Percentiles rank a stretch among this genome's conserved stretches.
Evolutionary conservation across 257 asterid genomes (phyloP).

Genomic region (Solanum gracilifrons): DNA sequence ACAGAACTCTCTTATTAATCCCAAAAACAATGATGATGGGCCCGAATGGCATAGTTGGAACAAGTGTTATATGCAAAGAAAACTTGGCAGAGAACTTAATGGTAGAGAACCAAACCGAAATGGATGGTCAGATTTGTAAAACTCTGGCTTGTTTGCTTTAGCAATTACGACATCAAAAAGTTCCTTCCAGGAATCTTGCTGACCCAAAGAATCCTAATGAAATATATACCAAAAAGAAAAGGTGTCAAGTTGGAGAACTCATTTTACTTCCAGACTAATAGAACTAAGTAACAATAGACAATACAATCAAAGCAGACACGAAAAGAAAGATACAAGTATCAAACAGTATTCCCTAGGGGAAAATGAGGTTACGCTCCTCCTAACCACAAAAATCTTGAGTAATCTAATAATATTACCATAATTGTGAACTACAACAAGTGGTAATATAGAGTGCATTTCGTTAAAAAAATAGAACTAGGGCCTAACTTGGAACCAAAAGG

Average conservation of each 20-base stretch:
- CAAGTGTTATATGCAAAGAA: not conserved
- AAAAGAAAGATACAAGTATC: not conserved
- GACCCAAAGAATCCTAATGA: conserved; percentile 67
- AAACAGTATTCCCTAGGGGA: not conserved
- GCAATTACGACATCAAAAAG: conserved; percentile 96
- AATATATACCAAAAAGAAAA: not conserved
- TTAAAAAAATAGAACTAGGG: not conserved
- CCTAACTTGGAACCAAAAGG: not conserved
- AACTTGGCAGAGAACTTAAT: not conserved
- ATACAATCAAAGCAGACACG: not conserved
- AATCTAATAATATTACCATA: not conserved
- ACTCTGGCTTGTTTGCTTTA: conserved; percentile 92
- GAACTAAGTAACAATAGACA: not conserved
- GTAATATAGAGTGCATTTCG: not conserved
- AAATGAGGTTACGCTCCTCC: not conserved
- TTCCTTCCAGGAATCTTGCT: conserved; percentile 85
- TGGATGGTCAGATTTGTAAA: conserved; percentile 94
- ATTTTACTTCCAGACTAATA: not conserved
- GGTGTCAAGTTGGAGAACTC: not conserved
- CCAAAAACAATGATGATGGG: not conserved
- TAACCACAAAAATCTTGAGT: not conserved
- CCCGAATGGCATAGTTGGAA: not conserved
- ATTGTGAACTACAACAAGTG: not conserved
- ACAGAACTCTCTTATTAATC: not conserved
- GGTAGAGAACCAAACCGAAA: conserved; percentile 51